A percentile compares a stretch with the other conserved stretches of the same genome.
phyloP scores from a whole-genome alignment of 139 green algal genomes.

The Closterium sp. region DNA sequence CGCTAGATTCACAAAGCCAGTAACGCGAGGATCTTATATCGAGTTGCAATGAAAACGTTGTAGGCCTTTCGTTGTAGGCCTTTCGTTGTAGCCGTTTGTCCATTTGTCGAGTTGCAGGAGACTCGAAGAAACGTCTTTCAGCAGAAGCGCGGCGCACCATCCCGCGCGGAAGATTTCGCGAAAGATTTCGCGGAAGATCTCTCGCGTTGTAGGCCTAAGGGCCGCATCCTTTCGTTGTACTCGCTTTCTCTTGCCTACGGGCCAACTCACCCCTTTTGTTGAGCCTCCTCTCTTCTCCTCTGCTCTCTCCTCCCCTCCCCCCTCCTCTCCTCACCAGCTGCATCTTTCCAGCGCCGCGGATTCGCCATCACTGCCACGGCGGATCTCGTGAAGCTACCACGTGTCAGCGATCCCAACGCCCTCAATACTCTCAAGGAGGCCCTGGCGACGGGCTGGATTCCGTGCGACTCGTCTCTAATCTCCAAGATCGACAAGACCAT shows the following conservation, averaged over 20 bases:
- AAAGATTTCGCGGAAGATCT: no score
- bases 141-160: no score
- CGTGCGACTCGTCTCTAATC: background rate
- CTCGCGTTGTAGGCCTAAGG: no score
- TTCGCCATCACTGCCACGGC: background rate
- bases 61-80: no score
- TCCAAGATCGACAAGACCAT: background rate
- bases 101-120: no score
- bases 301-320: background rate
- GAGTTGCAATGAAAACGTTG: no score
- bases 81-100: no score
- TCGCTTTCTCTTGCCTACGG: no score
- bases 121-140: no score
- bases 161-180: no score
- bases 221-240: no score
- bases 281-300: background rate
- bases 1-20: background rate
- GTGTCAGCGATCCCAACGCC: background rate
- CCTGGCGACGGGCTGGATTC: background rate
- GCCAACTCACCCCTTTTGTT: no score
- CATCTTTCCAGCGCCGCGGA: background rate
- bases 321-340: background rate
- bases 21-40: background rate
- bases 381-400: conserved; percentile 8
- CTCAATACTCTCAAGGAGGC: conserved; percentile 13